phyloP scores from a whole-genome alignment of 1,284 basidiomycete species.

The Polyporus tsugae region DNA sequence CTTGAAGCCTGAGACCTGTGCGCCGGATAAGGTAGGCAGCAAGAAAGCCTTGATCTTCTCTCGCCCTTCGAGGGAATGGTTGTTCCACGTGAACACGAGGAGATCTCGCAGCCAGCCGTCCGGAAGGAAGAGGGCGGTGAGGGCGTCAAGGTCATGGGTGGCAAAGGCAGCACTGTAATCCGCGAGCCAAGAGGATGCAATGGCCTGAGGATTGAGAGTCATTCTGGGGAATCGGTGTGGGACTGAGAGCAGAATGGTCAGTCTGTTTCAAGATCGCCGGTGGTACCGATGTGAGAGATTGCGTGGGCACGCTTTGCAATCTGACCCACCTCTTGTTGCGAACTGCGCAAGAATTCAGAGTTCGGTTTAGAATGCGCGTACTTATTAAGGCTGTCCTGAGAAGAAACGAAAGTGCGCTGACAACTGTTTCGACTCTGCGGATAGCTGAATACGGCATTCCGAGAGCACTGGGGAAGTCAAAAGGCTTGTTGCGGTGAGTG shows the following conservation, averaged over 20 bases:
- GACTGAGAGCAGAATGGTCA: not conserved
- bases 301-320: not conserved
- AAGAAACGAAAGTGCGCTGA: not conserved
- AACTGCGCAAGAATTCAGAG: not conserved
- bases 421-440: not conserved
- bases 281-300: not conserved
- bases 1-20: slow-evolving; percentile 39
- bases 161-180: slow-evolving; percentile 48
- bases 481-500: not conserved
- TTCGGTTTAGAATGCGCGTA: not conserved
- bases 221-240: slow-evolving; percentile 9
- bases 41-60: slow-evolving; percentile 52
- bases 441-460: not conserved
- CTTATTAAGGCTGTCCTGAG: not conserved
- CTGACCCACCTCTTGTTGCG: not conserved
- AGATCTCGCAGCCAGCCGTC: slow-evolving; percentile 65
- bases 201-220: slow-evolving; percentile 20
- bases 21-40: slow-evolving; percentile 39
- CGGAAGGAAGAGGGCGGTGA: slow-evolving; percentile 49
- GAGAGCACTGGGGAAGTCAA: not conserved
- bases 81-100: slow-evolving; percentile 67
- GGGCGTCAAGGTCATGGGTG: slow-evolving; percentile 44
- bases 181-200: slow-evolving; percentile 56
- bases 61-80: slow-evolving; percentile 61
- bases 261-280: slow-evolving; percentile 6